Base-by-base conservation (phyloP, 345 rosid genomes). In the Lagerstroemia speciosa region DNA sequence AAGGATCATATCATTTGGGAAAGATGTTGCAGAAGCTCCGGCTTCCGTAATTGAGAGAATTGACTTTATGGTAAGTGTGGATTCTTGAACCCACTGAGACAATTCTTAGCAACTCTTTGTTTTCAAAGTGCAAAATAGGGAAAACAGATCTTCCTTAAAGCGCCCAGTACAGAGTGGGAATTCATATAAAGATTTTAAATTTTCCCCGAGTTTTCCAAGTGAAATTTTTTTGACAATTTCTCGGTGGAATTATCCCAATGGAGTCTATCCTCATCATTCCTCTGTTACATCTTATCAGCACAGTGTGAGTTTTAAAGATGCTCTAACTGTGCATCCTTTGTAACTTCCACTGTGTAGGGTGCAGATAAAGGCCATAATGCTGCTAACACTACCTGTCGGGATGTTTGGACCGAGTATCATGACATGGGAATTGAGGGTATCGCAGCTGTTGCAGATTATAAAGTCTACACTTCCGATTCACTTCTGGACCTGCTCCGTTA, bases 361-460 rank as follows among this genome's bases (percentile, higher is more conserved):
- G 95, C 99, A 33, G 81, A 84, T 27, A 94, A 88, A 74, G 95
- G 95, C 65, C 76, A 67, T 66, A 86, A 78, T 77, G 73, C 78
- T 67, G 93, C 83, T 67, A 91, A 91, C 73, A 82, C 77, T 32
- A 80, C 87, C n/a, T 89, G 95, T 63, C 74, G 83, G 63, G 99
- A 94, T 67, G 87, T 87, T 73, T 88, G 98, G 98, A 89, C 98
- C 0, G 99, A 94, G 75, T 94, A 94, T 74, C 90, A 91, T 78
- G 98, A 91, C 31, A 91, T 94, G 95, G 96, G 96, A 67, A 55
- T 79, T 72, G 89, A 80, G 74, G 98, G 98, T 66, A 81, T 91
- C 72, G 82, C 79, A 78, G 95, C 98, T 67, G 86, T 89, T 53
- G 91, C 85, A 38, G 96, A 89, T 76, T 83, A 88, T 71, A 91